Evolutionary conservation across 2,329 filamentous ascomycete species (phyloP), one percentile per base, ranked within the genome.

Genomic region (Sphaerulina musiva): DNA sequence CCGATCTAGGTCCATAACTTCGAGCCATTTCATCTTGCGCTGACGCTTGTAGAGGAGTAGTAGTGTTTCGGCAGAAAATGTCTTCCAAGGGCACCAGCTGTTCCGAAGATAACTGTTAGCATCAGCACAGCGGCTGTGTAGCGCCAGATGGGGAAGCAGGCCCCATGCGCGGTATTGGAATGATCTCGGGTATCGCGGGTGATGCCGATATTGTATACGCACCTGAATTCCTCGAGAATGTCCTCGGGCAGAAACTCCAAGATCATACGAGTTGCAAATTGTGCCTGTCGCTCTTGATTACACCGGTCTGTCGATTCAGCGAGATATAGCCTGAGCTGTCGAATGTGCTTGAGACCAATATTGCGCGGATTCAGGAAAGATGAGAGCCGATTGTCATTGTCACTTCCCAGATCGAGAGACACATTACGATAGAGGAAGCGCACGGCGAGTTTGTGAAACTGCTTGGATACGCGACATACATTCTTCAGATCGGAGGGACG

Each of bases 71-170:
- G 70, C 69, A 4, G 72, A 73, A 57, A 78, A 77, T 1, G 72
- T 68, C 45, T 70, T 69, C 75, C 75, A 78, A 12, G 74, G 74
- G 63, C 75, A 74, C 76, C 76, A 78, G 51, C 67, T 69, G 47
- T 58, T 54, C 49, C 50, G 50, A 52, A 46, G 50, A 51, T 57
- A 46, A 23, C 36, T 54, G 58, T 67, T 55, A 65, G 61, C 56
- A 59, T 56, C 48, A 55, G 52, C 51, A 52, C 36, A 26, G 26
- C 46, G 38, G 29, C 45, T 20, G n/a, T 40, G 41, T 39, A n/a
- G 17, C 42, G 40, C 31, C 12, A 44, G 31, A 38, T 45, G 41
- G 38, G 41, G 14, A 41, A 46, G 12, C 20, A 17, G 11, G 29
- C 11, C 14, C n/a, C 46, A 36, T 40, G 26, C 20, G 20, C 20